Conservation (phyloP, 106 monocot genomes). For the Dendrobium officinale region DNA sequence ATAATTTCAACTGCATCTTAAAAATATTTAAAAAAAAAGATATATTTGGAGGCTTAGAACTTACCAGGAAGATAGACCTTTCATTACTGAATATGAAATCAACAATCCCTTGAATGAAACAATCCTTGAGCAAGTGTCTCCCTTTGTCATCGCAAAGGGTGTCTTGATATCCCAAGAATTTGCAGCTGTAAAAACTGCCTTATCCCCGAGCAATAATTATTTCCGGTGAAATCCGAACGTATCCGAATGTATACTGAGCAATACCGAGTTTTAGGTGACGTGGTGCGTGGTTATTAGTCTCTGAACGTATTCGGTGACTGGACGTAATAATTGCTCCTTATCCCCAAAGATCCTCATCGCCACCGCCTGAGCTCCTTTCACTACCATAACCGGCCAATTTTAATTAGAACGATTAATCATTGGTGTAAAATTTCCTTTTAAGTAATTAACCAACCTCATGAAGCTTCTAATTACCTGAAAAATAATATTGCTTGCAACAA, state of each 20-base stretch:
- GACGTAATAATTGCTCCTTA: too few species aligned
- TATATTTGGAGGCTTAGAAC: slow-evolving; percentile 1
- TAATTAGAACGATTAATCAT: background rate
- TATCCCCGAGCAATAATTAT: too few species aligned
- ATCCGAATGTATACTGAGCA: too few species aligned
- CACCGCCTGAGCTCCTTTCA: slow-evolving; percentile 29
- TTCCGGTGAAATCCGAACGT: too few species aligned
- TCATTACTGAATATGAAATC: slow-evolving; percentile 70
- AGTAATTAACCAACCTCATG: background rate
- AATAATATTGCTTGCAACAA: slow-evolving; percentile 28
- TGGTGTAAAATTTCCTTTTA: background rate
- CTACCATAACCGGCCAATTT: slow-evolving; percentile 10
- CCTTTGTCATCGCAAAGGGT: slow-evolving; percentile 29
- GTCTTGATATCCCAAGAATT: slow-evolving; percentile 41
- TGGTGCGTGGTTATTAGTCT: too few species aligned
- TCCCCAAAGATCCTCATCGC: slow-evolving; percentile 40
- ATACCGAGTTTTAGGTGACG: too few species aligned
- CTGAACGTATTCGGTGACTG: too few species aligned
- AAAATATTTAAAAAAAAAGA: too few species aligned
- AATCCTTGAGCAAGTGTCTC: slow-evolving; percentile 4
- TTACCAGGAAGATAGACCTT: slow-evolving; percentile 26
- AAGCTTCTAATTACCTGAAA: slow-evolving; percentile 12
- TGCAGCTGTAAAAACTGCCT: slow-evolving; percentile 42
- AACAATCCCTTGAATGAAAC: slow-evolving; percentile 43
- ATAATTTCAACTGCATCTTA: too few species aligned